phyloP scores from a whole-genome alignment of 73 alveolate genomes.

The Paramecium tetraurelia region DNA sequence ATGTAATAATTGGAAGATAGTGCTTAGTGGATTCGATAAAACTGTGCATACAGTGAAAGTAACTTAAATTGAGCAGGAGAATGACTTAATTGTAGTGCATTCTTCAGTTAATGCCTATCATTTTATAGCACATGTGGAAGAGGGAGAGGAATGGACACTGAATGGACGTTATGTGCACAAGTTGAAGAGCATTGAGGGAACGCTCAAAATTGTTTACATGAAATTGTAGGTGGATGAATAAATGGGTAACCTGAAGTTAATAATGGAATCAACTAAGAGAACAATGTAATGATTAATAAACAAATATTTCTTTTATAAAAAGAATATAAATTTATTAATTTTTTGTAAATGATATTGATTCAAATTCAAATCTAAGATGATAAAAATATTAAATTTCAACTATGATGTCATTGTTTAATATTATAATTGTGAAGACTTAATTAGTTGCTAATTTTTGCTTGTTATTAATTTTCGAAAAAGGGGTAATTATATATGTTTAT shows the following conservation, averaged over 20 bases:
- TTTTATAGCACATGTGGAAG: not conserved
- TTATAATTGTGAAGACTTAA: not conserved
- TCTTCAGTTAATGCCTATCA: not conserved
- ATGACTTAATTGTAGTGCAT: not conserved
- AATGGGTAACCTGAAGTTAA: not conserved
- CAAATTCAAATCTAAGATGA: not conserved
- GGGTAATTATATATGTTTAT: not conserved
- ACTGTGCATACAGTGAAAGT: not conserved
- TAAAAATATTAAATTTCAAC: not conserved
- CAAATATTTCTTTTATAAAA: not conserved
- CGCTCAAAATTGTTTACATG: not conserved
- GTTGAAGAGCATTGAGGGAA: not conserved
- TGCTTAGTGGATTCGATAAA: conserved; percentile 3
- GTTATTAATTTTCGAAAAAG: not conserved
- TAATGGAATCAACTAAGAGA: not conserved
- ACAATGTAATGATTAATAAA: not conserved
- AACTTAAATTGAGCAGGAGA: not conserved
- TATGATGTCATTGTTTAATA: not conserved
- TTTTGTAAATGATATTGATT: not conserved
- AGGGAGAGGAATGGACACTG: not conserved
- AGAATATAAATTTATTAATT: not conserved
- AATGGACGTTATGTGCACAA: not conserved
- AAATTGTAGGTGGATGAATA: not conserved
- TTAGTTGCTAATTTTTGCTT: not conserved
- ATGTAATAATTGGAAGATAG: conserved; percentile 11